Percentiles rank a stretch among this genome's conserved stretches.
Conservation (phyloP, 257 asterid genomes). For the Jasminum sambac region DNA sequence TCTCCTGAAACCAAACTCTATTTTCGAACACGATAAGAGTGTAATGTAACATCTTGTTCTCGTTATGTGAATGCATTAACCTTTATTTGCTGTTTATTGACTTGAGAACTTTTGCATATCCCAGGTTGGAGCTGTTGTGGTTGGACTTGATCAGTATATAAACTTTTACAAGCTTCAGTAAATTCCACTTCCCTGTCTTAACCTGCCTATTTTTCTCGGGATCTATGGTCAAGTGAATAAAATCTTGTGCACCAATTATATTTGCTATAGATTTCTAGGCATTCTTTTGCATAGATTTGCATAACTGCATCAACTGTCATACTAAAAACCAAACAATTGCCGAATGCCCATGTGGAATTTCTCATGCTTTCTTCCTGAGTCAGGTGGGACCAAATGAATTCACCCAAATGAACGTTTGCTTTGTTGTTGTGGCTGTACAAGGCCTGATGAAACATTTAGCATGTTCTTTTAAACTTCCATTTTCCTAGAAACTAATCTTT, state of each 20-base stretch:
- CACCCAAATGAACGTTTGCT: neutral
- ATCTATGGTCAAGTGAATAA: conserved; percentile 13
- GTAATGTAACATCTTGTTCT: conserved; percentile 43
- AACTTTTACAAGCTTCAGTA: conserved; percentile 92
- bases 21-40: conserved; percentile 73
- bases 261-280: neutral
- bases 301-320: neutral
- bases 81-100: conserved; percentile 12
- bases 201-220: conserved; percentile 1
- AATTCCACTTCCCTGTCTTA: conserved; percentile 33
- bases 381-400: neutral
- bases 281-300: neutral
- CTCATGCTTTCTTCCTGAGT: neutral
- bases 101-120: conserved; percentile 24
- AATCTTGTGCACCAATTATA: conserved; percentile 6
- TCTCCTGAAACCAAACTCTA: conserved; percentile 51
- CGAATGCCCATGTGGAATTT: neutral
- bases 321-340: neutral
- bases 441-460: neutral
- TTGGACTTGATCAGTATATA: conserved; percentile 80
- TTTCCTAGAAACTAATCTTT: too few relatives aligned
- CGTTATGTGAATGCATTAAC: conserved; percentile 11
- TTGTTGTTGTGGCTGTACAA: neutral
- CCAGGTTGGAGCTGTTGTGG: conserved; percentile 98
- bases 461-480: too few relatives aligned